phyloP scores from a whole-genome alignment of 2,329 filamentous ascomycete species.

The Arthroderma sp. region DNA sequence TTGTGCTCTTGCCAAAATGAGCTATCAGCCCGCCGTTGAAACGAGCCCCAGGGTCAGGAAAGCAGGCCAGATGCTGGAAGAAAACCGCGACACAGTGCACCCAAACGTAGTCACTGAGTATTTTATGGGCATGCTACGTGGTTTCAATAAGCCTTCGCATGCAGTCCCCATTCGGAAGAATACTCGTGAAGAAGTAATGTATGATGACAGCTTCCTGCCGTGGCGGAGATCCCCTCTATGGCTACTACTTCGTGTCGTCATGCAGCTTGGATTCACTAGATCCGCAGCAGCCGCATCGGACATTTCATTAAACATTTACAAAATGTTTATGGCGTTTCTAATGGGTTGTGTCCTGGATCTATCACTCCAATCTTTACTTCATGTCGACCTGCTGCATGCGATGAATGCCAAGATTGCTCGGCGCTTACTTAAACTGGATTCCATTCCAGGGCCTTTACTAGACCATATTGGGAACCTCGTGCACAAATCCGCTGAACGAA shows the following conservation, averaged over 20 bases:
- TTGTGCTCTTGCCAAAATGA: constrained; percentile 23
- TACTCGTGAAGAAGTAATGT: constrained; percentile 40
- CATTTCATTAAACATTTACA: constrained; percentile 36
- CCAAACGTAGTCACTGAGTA: constrained; percentile 43
- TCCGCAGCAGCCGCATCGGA: constrained; percentile 32
- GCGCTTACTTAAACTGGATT: constrained; percentile 27
- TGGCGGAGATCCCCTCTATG: constrained; percentile 43
- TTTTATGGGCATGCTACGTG: constrained; percentile 30
- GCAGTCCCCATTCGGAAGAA: constrained; percentile 33
- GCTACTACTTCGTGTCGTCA: constrained; percentile 39
- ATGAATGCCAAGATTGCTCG: constrained; percentile 33
- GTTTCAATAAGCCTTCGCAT: constrained; percentile 25
- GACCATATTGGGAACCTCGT: too few species aligned
- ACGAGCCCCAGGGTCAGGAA: constrained; percentile 29
- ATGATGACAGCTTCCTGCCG: constrained; percentile 19
- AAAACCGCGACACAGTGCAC: constrained; percentile 37
- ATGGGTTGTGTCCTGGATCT: constrained; percentile 25
- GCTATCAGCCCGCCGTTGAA: constrained; percentile 20
- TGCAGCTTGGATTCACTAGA: constrained; percentile 37
- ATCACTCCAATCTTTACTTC: constrained; percentile 7
- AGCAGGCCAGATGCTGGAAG: constrained; percentile 21
- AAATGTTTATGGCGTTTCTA: constrained; percentile 39
- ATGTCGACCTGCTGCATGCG: constrained; percentile 19
- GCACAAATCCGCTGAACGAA: too few species aligned
- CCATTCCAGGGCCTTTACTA: too few species aligned